Base-by-base conservation (phyloP, 805 yeast genomes). In the Pichia sporocuriosa region DNA sequence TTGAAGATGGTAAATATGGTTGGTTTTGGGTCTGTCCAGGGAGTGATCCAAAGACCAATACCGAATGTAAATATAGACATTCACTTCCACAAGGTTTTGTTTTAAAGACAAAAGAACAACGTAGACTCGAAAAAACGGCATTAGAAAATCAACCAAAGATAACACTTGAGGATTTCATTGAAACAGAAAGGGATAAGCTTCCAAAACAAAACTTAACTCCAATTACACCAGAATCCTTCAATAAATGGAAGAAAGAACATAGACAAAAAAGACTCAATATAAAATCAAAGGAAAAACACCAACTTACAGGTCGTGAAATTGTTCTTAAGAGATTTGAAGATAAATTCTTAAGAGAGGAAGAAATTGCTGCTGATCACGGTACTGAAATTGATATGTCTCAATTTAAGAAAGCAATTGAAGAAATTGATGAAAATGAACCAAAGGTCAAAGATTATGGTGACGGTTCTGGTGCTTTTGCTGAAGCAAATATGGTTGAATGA, bases 21-120 rank as follows among this genome's bases (percentile, higher is more conserved):
- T 93, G 98, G 98, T 89, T 93, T 66, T 93, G 98, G 98, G 72
- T 75, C 17, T 93, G 98, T 69, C 98, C 98, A 22, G 86, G 86
- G 53, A 89, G 90, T 31, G 97, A 96, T 51, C 78, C 83, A 47
- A 59, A 59, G 40, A 44, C 32, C 29, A 53, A 52, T 23, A 50
- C 44, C 21, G 82, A 77, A 46, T 93, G 99, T 76, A 90, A 82
- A 70, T 93, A 93, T 69, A 81, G 77, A 64, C 99, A 93, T 65
- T 84, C 97, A 8, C 72, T 93, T 57, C 99, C 99, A 31, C 89
- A 94, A 35, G 99, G 98, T 1, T 94, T 88, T 64, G 94, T 86
- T 44, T 75, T 93, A 67, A 93, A 93, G 72, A 94, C 98, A 28
- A 90, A 89, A 66, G 98, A 93, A 61, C 96, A 93, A 63, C 83